These are phyloP conservation scores for Echium plantagineum DNA, from an alignment of 257 asterid genomes.

Conservation along the genomic window DNA sequence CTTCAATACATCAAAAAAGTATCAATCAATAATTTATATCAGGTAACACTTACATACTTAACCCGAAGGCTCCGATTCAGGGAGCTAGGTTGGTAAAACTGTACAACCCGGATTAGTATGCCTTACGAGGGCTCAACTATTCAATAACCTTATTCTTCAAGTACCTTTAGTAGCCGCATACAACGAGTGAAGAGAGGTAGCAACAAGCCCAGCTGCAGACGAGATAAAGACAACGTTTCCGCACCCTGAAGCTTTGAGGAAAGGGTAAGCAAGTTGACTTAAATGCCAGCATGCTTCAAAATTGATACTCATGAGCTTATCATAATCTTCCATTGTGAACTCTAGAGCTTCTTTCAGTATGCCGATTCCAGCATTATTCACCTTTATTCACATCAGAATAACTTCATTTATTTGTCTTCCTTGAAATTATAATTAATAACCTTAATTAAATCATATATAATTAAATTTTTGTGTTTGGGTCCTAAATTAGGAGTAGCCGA, in stretches of 20 bases:
- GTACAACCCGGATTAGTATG: too few species aligned
- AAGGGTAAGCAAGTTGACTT: conserved; percentile 36
- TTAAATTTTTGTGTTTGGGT: too few species aligned
- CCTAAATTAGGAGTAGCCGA: too few species aligned
- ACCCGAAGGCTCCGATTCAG: too few species aligned
- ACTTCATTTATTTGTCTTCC: neutral
- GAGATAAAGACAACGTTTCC: conserved; percentile 37
- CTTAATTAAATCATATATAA: too few species aligned
- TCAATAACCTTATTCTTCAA: too few species aligned
- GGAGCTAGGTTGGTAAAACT: too few species aligned
- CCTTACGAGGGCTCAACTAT: too few species aligned
- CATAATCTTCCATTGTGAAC: conserved; percentile 24
- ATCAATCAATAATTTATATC: too few species aligned
- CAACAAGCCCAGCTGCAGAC: conserved; percentile 30
- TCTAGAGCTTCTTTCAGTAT: conserved; percentile 24
- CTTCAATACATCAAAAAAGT: neutral
- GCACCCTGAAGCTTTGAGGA: conserved; percentile 29
- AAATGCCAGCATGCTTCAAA: conserved; percentile 33
- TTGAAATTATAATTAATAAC: too few species aligned
- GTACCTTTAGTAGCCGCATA: conserved; percentile 6
- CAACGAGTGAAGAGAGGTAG: conserved; percentile 15
- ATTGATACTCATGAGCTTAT: conserved; percentile 24
- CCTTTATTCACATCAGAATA: conserved; percentile 5
- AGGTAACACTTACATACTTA: too few species aligned
- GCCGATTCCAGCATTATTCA: conserved; percentile 30